phyloP scores from a whole-genome alignment of 1,284 basidiomycete species.

The Paramarasmius palmivorus region DNA sequence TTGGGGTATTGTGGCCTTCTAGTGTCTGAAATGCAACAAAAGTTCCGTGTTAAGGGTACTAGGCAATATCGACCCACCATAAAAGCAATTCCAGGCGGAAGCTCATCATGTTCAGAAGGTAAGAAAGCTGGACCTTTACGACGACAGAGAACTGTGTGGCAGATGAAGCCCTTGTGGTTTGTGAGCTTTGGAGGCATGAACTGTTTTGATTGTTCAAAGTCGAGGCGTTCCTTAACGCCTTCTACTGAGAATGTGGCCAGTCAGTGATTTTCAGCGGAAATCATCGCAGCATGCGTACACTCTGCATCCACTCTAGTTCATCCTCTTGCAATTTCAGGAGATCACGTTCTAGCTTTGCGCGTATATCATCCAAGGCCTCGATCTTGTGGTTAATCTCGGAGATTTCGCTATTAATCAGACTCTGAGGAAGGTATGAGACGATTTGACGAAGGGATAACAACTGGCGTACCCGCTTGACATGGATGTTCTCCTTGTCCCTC shows the following conservation, averaged over 20 bases:
- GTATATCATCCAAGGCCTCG: constrained; percentile 79
- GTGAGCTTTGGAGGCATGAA: constrained; percentile 33
- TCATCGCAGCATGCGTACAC: constrained; percentile 45
- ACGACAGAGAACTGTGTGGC: constrained; percentile 66
- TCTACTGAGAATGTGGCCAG: constrained; percentile 61
- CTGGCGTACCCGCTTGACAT: constrained; percentile 74
- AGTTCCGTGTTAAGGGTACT: constrained; percentile 7
- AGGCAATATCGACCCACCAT: constrained; percentile 62
- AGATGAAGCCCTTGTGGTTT: constrained; percentile 44
- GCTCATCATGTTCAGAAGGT: constrained; percentile 95
- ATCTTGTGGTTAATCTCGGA: constrained; percentile 88
- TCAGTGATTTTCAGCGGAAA: constrained; percentile 9
- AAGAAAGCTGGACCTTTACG: constrained; percentile 92
- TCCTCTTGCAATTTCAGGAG: constrained; percentile 91
- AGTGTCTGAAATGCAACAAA: constrained; percentile 60
- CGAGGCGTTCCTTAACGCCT: constrained; percentile 83
- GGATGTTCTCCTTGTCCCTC: constrained; percentile 86
- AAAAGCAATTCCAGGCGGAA: constrained; percentile 94
- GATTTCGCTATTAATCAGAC: constrained; percentile 83
- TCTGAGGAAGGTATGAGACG: constrained; percentile 44
- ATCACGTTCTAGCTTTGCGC: constrained; percentile 80
- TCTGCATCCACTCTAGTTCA: constrained; percentile 93
- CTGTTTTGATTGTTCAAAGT: constrained; percentile 57
- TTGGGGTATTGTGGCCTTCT: constrained; percentile 76
- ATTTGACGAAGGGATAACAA: constrained; percentile 8